Percentiles rank a stretch among this genome's conserved stretches.
Evolutionary conservation across 2,329 filamentous ascomycete genomes (phyloP).

Genomic region (Claviceps fusiformis): DNA sequence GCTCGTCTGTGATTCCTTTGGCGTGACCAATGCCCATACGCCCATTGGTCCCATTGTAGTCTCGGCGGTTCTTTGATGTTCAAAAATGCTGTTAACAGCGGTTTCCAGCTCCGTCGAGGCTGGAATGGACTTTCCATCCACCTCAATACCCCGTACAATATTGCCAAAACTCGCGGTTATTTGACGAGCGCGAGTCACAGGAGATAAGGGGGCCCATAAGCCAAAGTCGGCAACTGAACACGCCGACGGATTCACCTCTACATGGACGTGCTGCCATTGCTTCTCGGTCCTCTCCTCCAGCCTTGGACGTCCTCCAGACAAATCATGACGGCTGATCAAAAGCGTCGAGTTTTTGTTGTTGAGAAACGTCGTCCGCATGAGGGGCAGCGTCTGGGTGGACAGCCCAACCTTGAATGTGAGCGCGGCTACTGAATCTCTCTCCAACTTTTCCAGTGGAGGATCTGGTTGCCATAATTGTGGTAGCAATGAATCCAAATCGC

Average conservation of each 20-base stretch:
- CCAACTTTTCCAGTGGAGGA: conserved; percentile 13
- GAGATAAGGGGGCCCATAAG: conserved; percentile 37
- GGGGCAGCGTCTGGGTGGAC: conserved; percentile 40
- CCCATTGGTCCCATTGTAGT: conserved; percentile 34
- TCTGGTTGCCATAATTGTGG: conserved; percentile 30
- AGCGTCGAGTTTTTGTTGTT: conserved; percentile 52
- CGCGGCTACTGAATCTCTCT: conserved; percentile 24
- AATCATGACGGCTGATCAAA: conserved; percentile 21
- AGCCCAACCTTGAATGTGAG: conserved; percentile 27
- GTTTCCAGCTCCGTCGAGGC: conserved; percentile 61
- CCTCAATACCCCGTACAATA: conserved; percentile 53
- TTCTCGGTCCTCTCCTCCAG: conserved; percentile 21
- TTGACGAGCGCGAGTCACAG: conserved; percentile 47
- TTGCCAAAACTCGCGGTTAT: conserved; percentile 62
- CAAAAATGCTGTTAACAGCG: conserved; percentile 46
- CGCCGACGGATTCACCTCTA: conserved; percentile 12
- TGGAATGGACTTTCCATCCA: conserved; percentile 33
- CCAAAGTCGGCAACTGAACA: conserved; percentile 12
- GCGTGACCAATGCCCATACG: conserved; percentile 62
- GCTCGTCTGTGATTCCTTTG: conserved; percentile 15
- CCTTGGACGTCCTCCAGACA: conserved; percentile 9
- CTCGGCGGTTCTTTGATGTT: conserved; percentile 15
- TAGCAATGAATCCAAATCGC: conserved; percentile 25
- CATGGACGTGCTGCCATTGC: conserved; percentile 23
- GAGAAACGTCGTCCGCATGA: conserved; percentile 68